Evolutionary conservation across 1,284 basidiomycete genomes (phyloP).

Genomic region (Albatrellus sp.): DNA sequence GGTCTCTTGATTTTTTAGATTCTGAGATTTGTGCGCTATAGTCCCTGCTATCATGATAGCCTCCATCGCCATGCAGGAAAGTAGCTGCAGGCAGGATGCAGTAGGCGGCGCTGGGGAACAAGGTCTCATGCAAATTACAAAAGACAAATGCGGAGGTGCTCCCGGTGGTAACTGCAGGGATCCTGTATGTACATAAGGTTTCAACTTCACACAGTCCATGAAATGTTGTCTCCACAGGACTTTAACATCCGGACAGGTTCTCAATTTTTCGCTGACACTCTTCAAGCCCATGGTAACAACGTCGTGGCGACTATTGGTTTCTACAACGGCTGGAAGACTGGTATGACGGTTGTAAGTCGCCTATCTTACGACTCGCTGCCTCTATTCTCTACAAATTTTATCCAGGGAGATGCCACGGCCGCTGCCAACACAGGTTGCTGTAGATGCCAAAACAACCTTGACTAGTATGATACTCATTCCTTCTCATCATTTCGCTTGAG

Average conservation of each 20-base stretch:
- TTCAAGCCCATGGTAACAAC: constrained; percentile 43
- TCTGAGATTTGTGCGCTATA: constrained; percentile 11
- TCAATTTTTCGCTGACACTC: constrained; percentile 41
- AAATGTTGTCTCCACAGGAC: constrained; percentile 26
- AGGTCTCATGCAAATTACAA: constrained; percentile 77
- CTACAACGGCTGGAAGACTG: constrained; percentile 71
- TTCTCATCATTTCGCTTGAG: not conserved
- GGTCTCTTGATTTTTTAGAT: not conserved
- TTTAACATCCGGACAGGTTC: constrained; percentile 60
- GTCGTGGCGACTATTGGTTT: constrained; percentile 51
- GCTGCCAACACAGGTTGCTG: constrained; percentile 45
- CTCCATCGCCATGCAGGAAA: constrained; percentile 77
- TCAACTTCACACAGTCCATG: constrained; percentile 1
- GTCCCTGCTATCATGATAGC: constrained; percentile 69
- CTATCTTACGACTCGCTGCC: not conserved
- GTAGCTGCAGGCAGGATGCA: constrained; percentile 55
- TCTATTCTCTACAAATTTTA: constrained; percentile 6
- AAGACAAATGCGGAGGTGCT: constrained; percentile 64
- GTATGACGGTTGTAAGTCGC: constrained; percentile 46
- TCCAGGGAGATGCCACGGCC: constrained; percentile 44
- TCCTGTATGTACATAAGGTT: constrained; percentile 28
- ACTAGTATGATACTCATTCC: constrained; percentile 42
- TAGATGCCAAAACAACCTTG: constrained; percentile 65
- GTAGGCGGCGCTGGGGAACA: constrained; percentile 73
- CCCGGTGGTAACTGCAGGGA: constrained; percentile 56